phyloP scores from a whole-genome alignment of 2,329 filamentous ascomycete species.

The Calonectria leucothoes region DNA sequence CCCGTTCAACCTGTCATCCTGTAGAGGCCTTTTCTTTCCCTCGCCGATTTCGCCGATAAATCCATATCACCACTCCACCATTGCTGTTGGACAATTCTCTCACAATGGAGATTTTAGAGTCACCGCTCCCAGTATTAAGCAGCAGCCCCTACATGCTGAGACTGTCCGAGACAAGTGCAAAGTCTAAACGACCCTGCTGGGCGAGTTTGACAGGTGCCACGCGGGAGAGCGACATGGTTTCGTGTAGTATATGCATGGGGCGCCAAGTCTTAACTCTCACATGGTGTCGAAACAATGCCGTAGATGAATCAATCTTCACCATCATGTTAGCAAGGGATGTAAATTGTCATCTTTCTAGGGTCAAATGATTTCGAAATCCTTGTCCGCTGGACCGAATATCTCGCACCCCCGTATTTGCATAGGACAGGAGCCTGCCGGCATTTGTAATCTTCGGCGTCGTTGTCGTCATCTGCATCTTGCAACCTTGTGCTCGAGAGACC shows the following conservation, averaged over 20 bases:
- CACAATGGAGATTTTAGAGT: background rate
- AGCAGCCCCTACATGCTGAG: background rate
- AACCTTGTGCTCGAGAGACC: background rate
- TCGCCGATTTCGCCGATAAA: background rate
- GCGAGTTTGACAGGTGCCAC: background rate
- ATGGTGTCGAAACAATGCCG: background rate
- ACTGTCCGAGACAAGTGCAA: background rate
- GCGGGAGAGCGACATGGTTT: background rate
- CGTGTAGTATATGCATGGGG: background rate
- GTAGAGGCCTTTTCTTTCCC: background rate
- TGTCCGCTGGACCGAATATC: background rate
- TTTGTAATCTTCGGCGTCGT: background rate
- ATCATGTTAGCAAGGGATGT: background rate
- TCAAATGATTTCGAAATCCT: background rate
- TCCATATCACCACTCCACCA: background rate
- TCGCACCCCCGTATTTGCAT: background rate
- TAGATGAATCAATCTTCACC: background rate
- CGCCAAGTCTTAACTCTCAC: background rate
- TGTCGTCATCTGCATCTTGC: constrained; percentile 14
- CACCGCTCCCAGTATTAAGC: background rate
- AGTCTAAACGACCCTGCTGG: background rate
- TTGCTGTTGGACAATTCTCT: background rate
- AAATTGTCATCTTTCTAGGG: background rate
- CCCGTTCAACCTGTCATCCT: background rate
- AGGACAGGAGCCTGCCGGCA: background rate